These are phyloP conservation scores for Ogataea siamensis DNA, from an alignment of 805 yeast species.

Conservation along the genomic window DNA sequence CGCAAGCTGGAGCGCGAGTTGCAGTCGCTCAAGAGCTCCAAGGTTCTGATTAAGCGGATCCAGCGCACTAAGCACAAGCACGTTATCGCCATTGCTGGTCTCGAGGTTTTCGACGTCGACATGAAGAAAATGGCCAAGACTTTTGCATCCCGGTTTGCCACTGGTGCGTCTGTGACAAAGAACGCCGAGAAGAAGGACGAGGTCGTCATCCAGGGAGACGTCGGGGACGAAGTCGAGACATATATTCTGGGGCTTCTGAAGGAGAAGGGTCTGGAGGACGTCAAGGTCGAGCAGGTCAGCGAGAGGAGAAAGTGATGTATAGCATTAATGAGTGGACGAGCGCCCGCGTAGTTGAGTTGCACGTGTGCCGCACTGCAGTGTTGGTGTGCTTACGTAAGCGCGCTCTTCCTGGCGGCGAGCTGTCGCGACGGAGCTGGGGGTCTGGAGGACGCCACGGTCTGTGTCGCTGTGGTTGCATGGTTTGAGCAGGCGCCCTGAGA, in stretches of 20 bases:
- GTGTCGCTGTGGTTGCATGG: no score
- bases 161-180: conserved; percentile 91
- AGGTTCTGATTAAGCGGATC: conserved; percentile 78
- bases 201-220: conserved; percentile 91
- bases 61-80: conserved; percentile 89
- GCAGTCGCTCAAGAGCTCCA: conserved; percentile 73
- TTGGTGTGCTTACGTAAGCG: background rate
- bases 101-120: conserved; percentile 86
- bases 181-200: conserved; percentile 91
- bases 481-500: no score
- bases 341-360: background rate
- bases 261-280: conserved; percentile 78
- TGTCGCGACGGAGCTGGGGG: no score
- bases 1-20: conserved; percentile 81
- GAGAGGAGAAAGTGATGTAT: conserved; percentile 71
- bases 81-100: conserved; percentile 80
- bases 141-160: conserved; percentile 91
- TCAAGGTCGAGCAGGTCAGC: conserved; percentile 85
- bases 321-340: conserved; percentile 1
- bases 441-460: no score
- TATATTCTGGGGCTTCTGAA: conserved; percentile 67
- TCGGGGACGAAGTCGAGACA: conserved; percentile 83
- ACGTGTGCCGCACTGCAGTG: background rate
- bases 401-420: no score
- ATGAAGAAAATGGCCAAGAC: conserved; percentile 88